phyloP scores from a whole-genome alignment of 306 rosid genomes.

The Elaeagnus macrophylla region DNA sequence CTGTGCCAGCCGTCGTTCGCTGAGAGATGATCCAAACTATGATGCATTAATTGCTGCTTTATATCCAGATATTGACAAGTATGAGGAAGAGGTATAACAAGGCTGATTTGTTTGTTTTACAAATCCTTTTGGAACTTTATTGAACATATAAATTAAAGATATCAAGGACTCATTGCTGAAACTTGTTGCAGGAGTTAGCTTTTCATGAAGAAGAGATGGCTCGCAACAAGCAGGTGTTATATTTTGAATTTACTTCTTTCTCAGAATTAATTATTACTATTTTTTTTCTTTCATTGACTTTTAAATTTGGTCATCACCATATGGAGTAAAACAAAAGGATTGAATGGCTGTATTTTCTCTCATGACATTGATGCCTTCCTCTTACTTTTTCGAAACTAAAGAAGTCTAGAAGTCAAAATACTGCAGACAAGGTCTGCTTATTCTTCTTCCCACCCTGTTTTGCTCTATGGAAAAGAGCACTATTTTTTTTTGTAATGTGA shows the following conservation, averaged over 20 bases:
- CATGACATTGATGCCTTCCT: too few relatives aligned
- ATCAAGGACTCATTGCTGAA: constrained; percentile 6
- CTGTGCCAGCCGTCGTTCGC: constrained; percentile 82
- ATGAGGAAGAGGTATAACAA: constrained; percentile 53
- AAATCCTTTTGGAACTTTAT: background rate
- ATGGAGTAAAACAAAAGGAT: too few relatives aligned
- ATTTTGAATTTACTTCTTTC: constrained; percentile 7
- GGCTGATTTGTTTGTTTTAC: background rate
- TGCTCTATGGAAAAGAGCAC: too few relatives aligned
- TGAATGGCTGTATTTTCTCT: too few relatives aligned
- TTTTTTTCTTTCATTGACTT: too few relatives aligned
- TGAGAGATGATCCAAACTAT: constrained; percentile 77
- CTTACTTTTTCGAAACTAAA: too few relatives aligned
- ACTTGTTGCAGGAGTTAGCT: constrained; percentile 41
- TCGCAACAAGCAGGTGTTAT: constrained; percentile 57
- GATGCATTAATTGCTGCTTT: constrained; percentile 60
- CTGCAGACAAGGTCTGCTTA: too few relatives aligned
- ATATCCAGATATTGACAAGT: constrained; percentile 72
- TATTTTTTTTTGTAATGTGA: background rate
- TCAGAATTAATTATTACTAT: background rate
- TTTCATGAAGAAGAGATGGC: constrained; percentile 56
- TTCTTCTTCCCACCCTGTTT: too few relatives aligned
- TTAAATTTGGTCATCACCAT: too few relatives aligned
- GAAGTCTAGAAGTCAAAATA: too few relatives aligned
- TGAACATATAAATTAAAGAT: background rate